Evolutionary conservation across 1,284 basidiomycete genomes (phyloP), one percentile per base, ranked within the genome.

Genomic region (Melampsora americana): DNA sequence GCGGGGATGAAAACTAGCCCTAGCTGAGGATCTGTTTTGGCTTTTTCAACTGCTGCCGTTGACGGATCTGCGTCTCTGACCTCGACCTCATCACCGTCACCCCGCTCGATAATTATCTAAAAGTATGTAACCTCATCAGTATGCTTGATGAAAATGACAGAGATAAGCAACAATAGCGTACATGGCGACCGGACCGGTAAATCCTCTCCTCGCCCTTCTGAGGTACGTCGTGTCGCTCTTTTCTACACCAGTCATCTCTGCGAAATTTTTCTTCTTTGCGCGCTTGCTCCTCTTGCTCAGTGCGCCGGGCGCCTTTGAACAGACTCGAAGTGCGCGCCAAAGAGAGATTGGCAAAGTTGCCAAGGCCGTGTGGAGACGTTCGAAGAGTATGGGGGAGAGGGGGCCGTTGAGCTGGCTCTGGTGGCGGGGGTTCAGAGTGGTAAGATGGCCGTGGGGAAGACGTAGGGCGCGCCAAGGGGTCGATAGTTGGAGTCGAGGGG

Each of bases 61-160:
- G 53, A 23, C n/a, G 53, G 53, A 23, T 56, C 53, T 23, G 18
- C 53, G 18, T 72, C 46, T n/a, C 64, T 60, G n/a, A 73, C 71
- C 59, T 73, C 71, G 18, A 73, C 71, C 35, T 73, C 71, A 60
- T 73, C 71, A 32, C 71, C 71, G 42, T 73, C 64, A 23, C 71
- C 71, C 20, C 71, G 44, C 42, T 73, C 71, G 28, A 73, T 65
- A 23, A 73, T 50, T 9, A 73, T 48, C 71, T 73, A 35, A 26
- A 23, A 23, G 28, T 46, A 2, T 23, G 50, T 26, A 66, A 5
- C 35, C 20, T 16, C 18, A 16, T 26, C 18, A 53, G 28, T 44
- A 23, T 66, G 28, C 48, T 56, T 73, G 59, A 44, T 16, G 14
- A n/a, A 53, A 42, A 20, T 61, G 26, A 11, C 39, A 23, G 5